Base-by-base conservation (phyloP, 2,329 filamentous ascomycete species). In the Hypoxylon sp. region DNA sequence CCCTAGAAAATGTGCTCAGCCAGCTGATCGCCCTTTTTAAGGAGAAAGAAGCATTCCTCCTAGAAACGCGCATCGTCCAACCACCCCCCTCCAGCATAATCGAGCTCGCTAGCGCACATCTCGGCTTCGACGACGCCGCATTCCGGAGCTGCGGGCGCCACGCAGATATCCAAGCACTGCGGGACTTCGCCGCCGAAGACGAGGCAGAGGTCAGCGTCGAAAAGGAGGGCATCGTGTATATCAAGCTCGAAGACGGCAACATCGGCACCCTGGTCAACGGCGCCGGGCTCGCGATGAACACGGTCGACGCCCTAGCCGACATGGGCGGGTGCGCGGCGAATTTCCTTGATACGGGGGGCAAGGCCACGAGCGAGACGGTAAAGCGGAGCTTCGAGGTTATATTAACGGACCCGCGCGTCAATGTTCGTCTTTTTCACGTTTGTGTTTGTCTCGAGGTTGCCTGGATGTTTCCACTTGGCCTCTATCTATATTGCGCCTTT, bases 271-370 rank as follows among this genome's bases (percentile, higher is more conserved):
- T 97, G 70, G 93, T 97, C 71, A 97, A 97, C 76, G 94, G 94
- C 47, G 94, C 94, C 0, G 94, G 94, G 0, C 86, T 97, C 1
- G 94, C 94, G 0, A 96, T 97, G 92, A 96, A 96, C 78, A 97
- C 94, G 0, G 90, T 94, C 66, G 94, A 97, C 78, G 91, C 92
- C 0, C 87, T 97, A 1, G 84, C 87, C 2, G 81, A 88, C 11
- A 87, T 88, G 60, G 90, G 90, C 8, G 92, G 92, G 1, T 80
- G 84, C 35, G 91, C 91, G 24, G 89, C 93, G 10, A 97, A 97
- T 75, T 97, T 97, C 78, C 85, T 97, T 60, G 94, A 97, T 78
- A 97, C 93, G 0, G 94, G 94, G 29, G 94, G 94, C 37, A 96
- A 97, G 78, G 94, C 94, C 0, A 97, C 94, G 0, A 88, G 88